A percentile compares a stretch with the other conserved stretches of the same genome.
phyloP scores from a whole-genome alignment of 2,329 filamentous ascomycete genomes.

The Coniochaeta hoffmannii region DNA sequence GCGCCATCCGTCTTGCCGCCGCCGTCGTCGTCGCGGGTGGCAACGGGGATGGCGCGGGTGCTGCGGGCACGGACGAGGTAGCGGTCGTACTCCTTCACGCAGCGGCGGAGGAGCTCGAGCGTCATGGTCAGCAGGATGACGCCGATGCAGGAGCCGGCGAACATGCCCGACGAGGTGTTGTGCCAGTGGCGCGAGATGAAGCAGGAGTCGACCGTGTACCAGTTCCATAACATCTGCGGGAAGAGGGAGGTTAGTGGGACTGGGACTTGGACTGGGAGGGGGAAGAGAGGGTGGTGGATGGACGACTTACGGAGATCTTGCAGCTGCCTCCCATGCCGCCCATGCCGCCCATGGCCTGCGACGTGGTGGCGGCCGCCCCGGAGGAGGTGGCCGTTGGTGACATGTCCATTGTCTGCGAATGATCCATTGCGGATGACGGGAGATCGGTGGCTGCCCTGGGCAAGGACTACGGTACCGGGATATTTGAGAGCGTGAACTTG shows the following conservation, averaged over 20 bases:
- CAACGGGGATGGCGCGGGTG: conserved; percentile 9
- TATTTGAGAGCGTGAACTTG: no score
- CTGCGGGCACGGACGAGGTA: conserved; percentile 49
- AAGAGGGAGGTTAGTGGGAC: conserved; percentile 1
- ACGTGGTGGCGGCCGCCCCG: conserved; percentile 8
- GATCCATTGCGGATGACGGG: background rate
- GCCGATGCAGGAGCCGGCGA: conserved; percentile 74
- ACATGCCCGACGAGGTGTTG: conserved; percentile 61
- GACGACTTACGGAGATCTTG: conserved; percentile 35
- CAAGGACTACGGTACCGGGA: no score
- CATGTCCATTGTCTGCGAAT: conserved; percentile 9
- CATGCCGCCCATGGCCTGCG: conserved; percentile 19
- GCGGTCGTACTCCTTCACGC: conserved; percentile 65
- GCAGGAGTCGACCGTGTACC: conserved; percentile 64
- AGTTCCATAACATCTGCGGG: conserved; percentile 71
- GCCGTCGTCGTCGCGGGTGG: conserved; percentile 15
- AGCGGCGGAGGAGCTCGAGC: conserved; percentile 66
- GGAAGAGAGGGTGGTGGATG: conserved; percentile 5
- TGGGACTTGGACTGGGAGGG: background rate
- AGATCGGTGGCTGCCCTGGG: background rate
- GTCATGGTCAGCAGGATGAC: conserved; percentile 65
- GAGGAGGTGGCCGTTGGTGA: conserved; percentile 9
- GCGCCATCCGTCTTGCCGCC: conserved; percentile 5
- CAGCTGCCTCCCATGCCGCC: conserved; percentile 19
- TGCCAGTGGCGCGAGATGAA: conserved; percentile 67